phyloP scores from a whole-genome alignment of 768 basidiomycete species.

The Gyrodon lividus region DNA sequence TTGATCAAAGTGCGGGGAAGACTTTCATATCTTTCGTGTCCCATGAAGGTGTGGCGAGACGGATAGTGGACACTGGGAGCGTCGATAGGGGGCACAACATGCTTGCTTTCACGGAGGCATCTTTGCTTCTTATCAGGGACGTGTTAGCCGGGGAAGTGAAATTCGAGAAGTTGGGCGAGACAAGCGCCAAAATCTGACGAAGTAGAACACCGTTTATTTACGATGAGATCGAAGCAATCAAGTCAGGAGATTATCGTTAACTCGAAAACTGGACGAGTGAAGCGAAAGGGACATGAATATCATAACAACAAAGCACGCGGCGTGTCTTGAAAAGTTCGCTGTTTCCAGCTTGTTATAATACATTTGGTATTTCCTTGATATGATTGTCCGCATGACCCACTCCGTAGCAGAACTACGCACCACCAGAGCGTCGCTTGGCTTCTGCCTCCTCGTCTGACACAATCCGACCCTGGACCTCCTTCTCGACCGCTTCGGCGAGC shows the following conservation, averaged over 20 bases:
- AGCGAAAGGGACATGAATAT: neutral
- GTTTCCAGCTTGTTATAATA: neutral
- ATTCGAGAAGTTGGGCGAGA: constrained; percentile 3
- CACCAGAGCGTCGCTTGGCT: constrained; percentile 40
- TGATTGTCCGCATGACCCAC: neutral
- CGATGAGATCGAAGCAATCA: neutral
- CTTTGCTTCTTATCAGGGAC: constrained; percentile 11
- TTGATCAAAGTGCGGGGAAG: constrained; percentile 7
- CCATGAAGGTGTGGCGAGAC: constrained; percentile 7
- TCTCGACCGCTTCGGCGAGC: constrained; percentile 63
- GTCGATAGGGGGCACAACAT: constrained; percentile 19
- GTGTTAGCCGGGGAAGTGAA: constrained; percentile 11
- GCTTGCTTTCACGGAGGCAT: constrained; percentile 19
- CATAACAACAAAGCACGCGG: neutral
- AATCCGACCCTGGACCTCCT: constrained; percentile 53
- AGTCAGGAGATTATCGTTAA: neutral
- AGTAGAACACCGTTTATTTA: too few species aligned
- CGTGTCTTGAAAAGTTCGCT: neutral
- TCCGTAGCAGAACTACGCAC: neutral
- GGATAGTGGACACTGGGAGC: constrained; percentile 12
- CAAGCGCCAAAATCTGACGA: neutral
- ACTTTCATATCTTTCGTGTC: constrained; percentile 14
- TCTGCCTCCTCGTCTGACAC: constrained; percentile 67
- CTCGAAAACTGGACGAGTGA: neutral
- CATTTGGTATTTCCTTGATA: neutral